A percentile compares a stretch with the other conserved stretches of the same genome.
Conservation (phyloP, 2,329 filamentous ascomycete genomes). For the Thelonectria olida region DNA sequence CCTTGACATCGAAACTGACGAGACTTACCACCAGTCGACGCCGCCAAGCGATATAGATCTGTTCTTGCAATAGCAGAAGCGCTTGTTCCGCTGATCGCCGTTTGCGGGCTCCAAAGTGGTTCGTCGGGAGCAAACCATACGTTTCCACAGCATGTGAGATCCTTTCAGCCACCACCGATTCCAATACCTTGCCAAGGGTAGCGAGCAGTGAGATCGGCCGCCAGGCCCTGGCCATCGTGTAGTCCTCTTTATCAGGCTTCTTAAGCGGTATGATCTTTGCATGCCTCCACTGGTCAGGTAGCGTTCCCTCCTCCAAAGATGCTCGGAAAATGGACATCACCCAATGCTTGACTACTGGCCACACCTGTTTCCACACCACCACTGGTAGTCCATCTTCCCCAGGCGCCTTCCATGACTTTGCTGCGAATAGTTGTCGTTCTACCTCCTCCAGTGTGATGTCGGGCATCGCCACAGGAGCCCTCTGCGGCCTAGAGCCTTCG, state of each 20-base stretch:
- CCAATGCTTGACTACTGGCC: no score
- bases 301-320: no score
- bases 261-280: slow-evolving; percentile 40
- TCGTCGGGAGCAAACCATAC: slow-evolving; percentile 16
- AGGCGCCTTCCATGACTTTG: no score
- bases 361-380: no score
- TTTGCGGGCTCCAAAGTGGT: slow-evolving; percentile 23
- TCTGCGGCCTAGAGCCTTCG: no score
- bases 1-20: slow-evolving; percentile 24
- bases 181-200: slow-evolving; percentile 38
- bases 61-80: slow-evolving; percentile 19
- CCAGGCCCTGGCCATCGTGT: slow-evolving; percentile 36
- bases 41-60: slow-evolving; percentile 16
- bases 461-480: no score
- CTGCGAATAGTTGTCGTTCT: no score
- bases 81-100: slow-evolving; percentile 25
- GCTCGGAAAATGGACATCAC: no score
- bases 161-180: slow-evolving; percentile 15
- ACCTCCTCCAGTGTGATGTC: no score
- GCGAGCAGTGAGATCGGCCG: slow-evolving; percentile 40
- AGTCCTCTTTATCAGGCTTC: slow-evolving; percentile 37
- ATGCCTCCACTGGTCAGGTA: slow-evolving; percentile 11
- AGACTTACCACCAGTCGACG: slow-evolving; percentile 15
- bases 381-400: no score
- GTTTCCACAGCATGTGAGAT: slow-evolving; percentile 14